These are phyloP conservation scores for Tuber aestivum DNA, from an alignment of 495 filamentous ascomycete genomes.

Conservation along the genomic window DNA sequence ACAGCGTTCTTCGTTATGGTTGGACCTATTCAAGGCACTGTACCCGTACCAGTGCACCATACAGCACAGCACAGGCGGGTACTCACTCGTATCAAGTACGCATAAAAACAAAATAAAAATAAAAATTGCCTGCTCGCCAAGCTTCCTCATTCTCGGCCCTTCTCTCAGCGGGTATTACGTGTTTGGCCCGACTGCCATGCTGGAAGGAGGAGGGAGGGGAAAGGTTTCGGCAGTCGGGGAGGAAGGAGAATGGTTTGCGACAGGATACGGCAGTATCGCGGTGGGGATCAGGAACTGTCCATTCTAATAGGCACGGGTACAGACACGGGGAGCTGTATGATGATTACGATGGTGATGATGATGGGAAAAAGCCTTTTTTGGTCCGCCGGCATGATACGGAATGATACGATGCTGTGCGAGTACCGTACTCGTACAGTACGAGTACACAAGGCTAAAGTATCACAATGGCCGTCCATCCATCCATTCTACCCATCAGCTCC, in stretches of 20 bases:
- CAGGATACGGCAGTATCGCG: background rate
- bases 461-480: background rate
- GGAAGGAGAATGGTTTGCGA: background rate
- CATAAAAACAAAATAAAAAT: background rate
- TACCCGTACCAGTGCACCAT: background rate
- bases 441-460: background rate
- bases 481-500: background rate
- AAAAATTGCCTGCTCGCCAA: background rate
- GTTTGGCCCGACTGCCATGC: background rate
- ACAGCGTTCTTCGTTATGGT: background rate
- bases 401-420: background rate
- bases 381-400: background rate
- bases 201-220: background rate
- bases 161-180: background rate
- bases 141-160: background rate
- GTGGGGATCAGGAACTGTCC: constrained; percentile 1
- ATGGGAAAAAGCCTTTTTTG: background rate
- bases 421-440: background rate
- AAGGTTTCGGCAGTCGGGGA: background rate
- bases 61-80: constrained; percentile 1
- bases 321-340: background rate
- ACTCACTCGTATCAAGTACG: background rate
- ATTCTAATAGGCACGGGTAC: background rate
- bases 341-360: background rate
- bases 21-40: background rate